phyloP scores from a whole-genome alignment of 495 filamentous ascomycete genomes.

The Oidiodendron maius region DNA sequence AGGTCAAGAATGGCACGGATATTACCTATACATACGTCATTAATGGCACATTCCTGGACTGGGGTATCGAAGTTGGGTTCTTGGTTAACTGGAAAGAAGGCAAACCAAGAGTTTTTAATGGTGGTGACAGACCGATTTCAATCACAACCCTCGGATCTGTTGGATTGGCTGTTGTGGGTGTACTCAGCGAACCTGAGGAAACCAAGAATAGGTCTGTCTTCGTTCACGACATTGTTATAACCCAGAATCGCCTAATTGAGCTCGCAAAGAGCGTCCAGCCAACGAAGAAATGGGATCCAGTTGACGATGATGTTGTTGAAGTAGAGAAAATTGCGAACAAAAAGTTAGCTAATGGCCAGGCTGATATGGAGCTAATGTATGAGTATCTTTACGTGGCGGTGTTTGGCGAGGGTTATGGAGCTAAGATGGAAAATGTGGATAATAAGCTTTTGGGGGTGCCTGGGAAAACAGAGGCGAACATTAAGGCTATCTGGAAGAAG shows the following conservation, averaged over 20 bases:
- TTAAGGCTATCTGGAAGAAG: conserved; percentile 20
- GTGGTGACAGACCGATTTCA: conserved; percentile 34
- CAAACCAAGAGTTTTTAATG: conserved; percentile 26
- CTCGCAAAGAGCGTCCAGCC: conserved; percentile 32
- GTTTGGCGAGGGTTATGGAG: conserved; percentile 40
- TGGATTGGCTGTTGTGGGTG: conserved; percentile 32
- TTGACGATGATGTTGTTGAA: conserved; percentile 20
- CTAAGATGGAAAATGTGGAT: conserved; percentile 20
- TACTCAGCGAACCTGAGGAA: conserved; percentile 36
- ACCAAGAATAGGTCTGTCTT: conserved; percentile 43
- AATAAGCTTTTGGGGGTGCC: conserved; percentile 36
- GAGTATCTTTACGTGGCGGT: conserved; percentile 24
- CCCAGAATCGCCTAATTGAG: conserved; percentile 33
- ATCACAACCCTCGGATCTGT: conserved; percentile 33
- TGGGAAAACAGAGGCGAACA: conserved; percentile 17
- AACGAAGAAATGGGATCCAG: conserved; percentile 20
- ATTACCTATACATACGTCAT: conserved; percentile 39
- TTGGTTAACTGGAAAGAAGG: conserved; percentile 30
- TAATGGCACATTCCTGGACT: conserved; percentile 42
- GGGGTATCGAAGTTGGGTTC: conserved; percentile 31
- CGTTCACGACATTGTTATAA: conserved; percentile 32
- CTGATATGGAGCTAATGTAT: neutral
- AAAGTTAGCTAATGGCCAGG: conserved; percentile 19
- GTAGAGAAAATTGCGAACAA: conserved; percentile 25
- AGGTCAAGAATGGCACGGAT: conserved; percentile 7